These are phyloP conservation scores for Cyphellophora attinorum DNA, from an alignment of 2,329 filamentous ascomycete genomes.

Conservation along the genomic window DNA sequence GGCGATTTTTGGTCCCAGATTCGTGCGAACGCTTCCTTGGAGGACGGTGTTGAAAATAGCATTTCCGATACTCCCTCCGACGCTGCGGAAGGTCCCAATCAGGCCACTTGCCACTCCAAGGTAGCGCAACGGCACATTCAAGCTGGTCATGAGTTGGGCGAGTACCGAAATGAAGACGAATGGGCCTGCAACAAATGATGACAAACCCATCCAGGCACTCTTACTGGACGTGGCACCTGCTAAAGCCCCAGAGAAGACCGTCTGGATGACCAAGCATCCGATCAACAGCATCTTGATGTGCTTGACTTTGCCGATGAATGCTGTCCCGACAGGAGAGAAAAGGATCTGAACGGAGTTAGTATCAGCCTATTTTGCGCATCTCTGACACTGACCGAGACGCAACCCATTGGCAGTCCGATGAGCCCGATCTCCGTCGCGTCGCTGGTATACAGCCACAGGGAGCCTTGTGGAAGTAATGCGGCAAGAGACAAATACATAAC, in stretches of 20 bases:
- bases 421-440: conserved; percentile 31
- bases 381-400: too few species aligned
- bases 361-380: too few species aligned
- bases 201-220: conserved; percentile 16
- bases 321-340: conserved; percentile 3
- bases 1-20: conserved; percentile 4
- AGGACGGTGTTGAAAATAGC: conserved; percentile 20
- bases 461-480: conserved; percentile 36
- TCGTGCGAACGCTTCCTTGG: conserved; percentile 5
- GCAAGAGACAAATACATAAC: conserved; percentile 38
- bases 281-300: conserved; percentile 10
- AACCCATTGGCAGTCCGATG: conserved; percentile 22
- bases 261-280: conserved; percentile 14
- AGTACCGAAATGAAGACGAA: conserved; percentile 7
- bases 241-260: conserved; percentile 15
- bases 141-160: conserved; percentile 7
- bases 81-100: conserved; percentile 10
- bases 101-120: conserved; percentile 9
- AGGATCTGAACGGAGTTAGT: conserved; percentile 4
- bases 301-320: conserved; percentile 6
- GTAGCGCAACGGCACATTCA: conserved; percentile 8
- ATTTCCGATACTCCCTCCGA: conserved; percentile 17
- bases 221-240: conserved; percentile 4
- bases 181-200: conserved; percentile 11
- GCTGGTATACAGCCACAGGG: conserved; percentile 31